These are phyloP conservation scores for Penicillium sp. DNA, from an alignment of 2,329 filamentous ascomycete genomes.

Conservation along the genomic window DNA sequence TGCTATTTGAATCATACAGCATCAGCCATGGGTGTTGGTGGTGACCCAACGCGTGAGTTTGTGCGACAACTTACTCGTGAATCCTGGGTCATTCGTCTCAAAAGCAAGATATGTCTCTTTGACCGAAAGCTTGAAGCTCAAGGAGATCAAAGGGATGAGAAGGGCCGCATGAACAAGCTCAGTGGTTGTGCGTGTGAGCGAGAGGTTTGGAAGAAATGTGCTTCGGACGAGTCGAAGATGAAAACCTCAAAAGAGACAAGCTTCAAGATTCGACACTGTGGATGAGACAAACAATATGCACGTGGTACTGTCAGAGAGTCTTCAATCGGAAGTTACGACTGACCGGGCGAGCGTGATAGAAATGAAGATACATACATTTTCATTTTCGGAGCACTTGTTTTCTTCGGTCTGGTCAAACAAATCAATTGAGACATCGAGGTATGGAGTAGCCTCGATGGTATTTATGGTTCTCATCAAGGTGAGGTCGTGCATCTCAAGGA, in stretches of 20 bases:
- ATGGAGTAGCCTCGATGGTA: neutral
- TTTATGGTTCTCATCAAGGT: neutral
- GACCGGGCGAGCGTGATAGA: neutral
- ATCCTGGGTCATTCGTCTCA: too few relatives aligned
- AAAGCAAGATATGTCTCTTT: too few relatives aligned
- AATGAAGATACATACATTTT: neutral
- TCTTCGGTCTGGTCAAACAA: neutral
- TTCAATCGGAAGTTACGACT: neutral
- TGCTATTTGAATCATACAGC: too few relatives aligned
- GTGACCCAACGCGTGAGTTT: too few relatives aligned
- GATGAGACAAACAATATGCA: neutral
- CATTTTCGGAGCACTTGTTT: neutral
- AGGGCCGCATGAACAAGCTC: too few relatives aligned
- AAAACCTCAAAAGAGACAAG: neutral
- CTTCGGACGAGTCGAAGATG: neutral
- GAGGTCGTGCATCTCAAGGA: neutral
- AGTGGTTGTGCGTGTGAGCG: neutral
- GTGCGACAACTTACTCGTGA: too few relatives aligned
- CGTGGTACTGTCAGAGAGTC: neutral
- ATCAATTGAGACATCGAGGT: neutral
- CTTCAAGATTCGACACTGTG: neutral
- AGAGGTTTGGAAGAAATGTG: neutral
- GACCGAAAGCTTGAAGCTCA: too few relatives aligned
- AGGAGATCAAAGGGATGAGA: too few relatives aligned
- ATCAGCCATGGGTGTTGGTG: too few relatives aligned